These are phyloP conservation scores for Fonsecaea pedrosoi DNA, from an alignment of 2,329 filamentous ascomycete species.

Conservation along the genomic window DNA sequence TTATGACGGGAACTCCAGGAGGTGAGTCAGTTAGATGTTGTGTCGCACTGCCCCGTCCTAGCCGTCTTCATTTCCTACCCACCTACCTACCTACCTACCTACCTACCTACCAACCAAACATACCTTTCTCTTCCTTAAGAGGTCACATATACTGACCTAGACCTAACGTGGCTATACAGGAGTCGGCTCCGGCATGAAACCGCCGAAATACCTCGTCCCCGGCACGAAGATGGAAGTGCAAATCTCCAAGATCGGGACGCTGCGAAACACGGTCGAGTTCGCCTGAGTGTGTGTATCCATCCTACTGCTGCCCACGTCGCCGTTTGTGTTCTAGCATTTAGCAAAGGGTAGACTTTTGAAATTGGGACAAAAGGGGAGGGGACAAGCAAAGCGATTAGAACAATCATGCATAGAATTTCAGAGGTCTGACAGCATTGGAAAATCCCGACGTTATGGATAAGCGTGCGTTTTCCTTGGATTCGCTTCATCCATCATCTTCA, in stretches of 20 bases:
- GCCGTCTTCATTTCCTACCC: background rate
- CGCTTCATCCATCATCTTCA: background rate
- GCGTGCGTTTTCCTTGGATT: no score
- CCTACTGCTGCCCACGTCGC: background rate
- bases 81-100: background rate
- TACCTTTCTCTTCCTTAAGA: background rate
- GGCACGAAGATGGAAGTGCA: conserved; percentile 52
- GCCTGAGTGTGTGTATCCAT: conserved; percentile 17
- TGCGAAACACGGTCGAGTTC: conserved; percentile 48
- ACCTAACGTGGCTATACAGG: conserved; percentile 11
- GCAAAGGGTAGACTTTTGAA: no score
- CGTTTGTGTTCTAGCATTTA: background rate
- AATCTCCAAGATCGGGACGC: conserved; percentile 51
- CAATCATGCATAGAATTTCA: no score
- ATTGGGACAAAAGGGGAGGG: no score
- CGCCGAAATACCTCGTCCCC: conserved; percentile 48
- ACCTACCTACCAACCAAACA: background rate
- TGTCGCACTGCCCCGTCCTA: background rate
- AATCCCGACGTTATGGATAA: no score
- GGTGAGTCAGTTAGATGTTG: conserved; percentile 37
- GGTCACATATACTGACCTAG: background rate
- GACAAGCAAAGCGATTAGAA: no score
- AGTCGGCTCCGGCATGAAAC: conserved; percentile 55
- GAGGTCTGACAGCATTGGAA: no score
- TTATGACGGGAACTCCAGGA: conserved; percentile 52